phyloP scores from a whole-genome alignment of 768 basidiomycete genomes.

The Russula sp. region DNA sequence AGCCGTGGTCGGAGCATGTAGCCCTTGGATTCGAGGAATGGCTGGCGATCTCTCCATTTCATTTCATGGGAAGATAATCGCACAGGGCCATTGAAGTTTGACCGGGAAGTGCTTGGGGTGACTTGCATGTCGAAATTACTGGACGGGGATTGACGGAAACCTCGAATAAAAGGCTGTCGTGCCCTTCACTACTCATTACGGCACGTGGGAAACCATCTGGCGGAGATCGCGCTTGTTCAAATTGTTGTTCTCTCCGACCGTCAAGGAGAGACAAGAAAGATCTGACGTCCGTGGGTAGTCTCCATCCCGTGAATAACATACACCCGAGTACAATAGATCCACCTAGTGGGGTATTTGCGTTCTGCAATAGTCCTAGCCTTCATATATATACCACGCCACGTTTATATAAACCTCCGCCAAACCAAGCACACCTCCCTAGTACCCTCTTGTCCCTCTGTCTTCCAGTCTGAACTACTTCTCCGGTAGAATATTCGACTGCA shows the following conservation, averaged over 20 bases:
- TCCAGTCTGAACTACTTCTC: background rate
- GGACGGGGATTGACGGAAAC: background rate
- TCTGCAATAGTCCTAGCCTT: too few species aligned
- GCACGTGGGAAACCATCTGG: too few species aligned
- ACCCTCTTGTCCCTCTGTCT: background rate
- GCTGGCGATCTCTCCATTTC: constrained; percentile 12
- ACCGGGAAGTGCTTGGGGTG: background rate
- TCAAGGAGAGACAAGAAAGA: too few species aligned
- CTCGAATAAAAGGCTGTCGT: background rate
- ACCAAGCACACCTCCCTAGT: background rate
- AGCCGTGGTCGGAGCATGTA: constrained; percentile 19
- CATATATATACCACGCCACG: too few species aligned
- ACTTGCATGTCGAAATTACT: background rate
- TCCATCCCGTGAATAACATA: too few species aligned
- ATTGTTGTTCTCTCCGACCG: too few species aligned
- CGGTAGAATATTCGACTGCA: background rate
- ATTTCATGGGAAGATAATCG: background rate
- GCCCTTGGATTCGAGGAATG: constrained; percentile 16
- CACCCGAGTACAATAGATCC: background rate
- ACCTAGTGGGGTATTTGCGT: background rate
- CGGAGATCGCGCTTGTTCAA: too few species aligned
- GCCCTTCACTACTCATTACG: too few species aligned
- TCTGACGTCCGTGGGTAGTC: too few species aligned
- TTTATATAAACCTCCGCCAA: background rate
- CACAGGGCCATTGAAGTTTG: background rate